Conservation (phyloP, 2,329 filamentous ascomycete genomes). For the Calcarisporium arbuscula region DNA sequence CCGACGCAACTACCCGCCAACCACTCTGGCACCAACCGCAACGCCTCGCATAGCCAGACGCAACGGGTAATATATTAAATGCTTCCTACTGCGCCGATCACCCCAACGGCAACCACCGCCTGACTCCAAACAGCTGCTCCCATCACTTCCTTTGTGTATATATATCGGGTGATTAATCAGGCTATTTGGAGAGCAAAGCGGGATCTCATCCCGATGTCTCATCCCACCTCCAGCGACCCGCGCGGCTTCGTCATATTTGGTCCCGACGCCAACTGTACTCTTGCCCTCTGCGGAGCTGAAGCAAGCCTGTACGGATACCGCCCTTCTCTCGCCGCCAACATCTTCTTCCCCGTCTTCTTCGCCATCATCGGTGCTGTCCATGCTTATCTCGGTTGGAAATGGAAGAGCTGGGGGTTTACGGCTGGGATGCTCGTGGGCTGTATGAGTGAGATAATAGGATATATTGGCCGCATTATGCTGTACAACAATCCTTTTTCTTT, state of each 20-base stretch:
- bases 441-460: constrained; percentile 54
- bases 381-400: constrained; percentile 31
- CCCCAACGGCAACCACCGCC: too few relatives aligned
- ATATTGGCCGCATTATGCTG: constrained; percentile 50
- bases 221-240: too few relatives aligned
- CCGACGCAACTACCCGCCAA: too few relatives aligned
- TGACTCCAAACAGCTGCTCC: too few relatives aligned
- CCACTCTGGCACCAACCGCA: too few relatives aligned
- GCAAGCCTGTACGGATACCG: constrained; percentile 41
- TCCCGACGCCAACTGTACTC: constrained; percentile 42
- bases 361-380: constrained; percentile 41
- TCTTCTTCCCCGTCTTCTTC: constrained; percentile 35
- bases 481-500: constrained; percentile 52
- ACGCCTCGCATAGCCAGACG: too few relatives aligned
- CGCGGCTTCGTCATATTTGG: constrained; percentile 30
- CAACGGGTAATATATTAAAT: too few relatives aligned
- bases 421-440: constrained; percentile 47
- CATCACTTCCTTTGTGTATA: too few relatives aligned
- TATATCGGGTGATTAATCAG: too few relatives aligned
- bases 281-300: constrained; percentile 39
- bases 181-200: too few relatives aligned
- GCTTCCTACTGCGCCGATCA: too few relatives aligned
- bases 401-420: constrained; percentile 37
- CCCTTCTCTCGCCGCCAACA: constrained; percentile 36
- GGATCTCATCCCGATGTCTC: too few relatives aligned